These are phyloP conservation scores for Stephanodiscus triporus DNA, from an alignment of 108 stramenopile genomes.

Conservation along the genomic window DNA sequence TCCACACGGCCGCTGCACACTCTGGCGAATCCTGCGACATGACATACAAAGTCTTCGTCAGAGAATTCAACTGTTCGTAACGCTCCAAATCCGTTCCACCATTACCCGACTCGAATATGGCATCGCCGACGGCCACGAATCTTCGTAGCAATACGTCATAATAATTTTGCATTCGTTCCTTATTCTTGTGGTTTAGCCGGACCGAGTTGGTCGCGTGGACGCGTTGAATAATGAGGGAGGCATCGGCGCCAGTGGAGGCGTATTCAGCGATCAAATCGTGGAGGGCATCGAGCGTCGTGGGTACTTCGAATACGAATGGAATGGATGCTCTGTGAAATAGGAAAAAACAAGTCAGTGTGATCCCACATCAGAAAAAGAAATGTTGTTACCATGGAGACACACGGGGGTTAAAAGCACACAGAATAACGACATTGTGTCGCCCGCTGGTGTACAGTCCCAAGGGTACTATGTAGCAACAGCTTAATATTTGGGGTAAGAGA, in stretches of 20 bases:
- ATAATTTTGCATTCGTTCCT: slow-evolving; percentile 93
- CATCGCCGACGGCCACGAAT: slow-evolving; percentile 90
- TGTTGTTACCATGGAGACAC: slow-evolving; percentile 89
- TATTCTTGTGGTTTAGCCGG: slow-evolving; percentile 84
- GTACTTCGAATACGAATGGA: slow-evolving; percentile 92
- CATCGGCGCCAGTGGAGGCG: slow-evolving; percentile 81
- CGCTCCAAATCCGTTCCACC: slow-evolving; percentile 80
- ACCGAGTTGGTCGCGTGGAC: slow-evolving; percentile 85
- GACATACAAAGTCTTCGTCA: slow-evolving; percentile 73
- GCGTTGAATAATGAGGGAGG: slow-evolving; percentile 80
- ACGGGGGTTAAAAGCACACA: slow-evolving; percentile 39
- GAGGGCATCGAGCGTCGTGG: slow-evolving; percentile 86
- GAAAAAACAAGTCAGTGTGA: slow-evolving; percentile 13
- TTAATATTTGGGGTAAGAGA: slow-evolving; percentile 42
- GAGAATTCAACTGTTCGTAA: slow-evolving; percentile 67
- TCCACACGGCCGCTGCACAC: slow-evolving; percentile 84
- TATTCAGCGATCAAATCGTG: slow-evolving; percentile 85
- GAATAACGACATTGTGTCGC: not conserved
- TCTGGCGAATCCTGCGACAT: slow-evolving; percentile 90
- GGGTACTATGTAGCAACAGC: slow-evolving; percentile 80
- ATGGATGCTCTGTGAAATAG: slow-evolving; percentile 64
- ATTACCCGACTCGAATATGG: slow-evolving; percentile 69
- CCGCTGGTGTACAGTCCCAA: slow-evolving; percentile 23
- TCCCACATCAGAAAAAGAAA: slow-evolving; percentile 22
- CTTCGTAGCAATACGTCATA: slow-evolving; percentile 91